Conservation (phyloP, 495 filamentous ascomycete species). For the Melanomma pulvis-pyrius region DNA sequence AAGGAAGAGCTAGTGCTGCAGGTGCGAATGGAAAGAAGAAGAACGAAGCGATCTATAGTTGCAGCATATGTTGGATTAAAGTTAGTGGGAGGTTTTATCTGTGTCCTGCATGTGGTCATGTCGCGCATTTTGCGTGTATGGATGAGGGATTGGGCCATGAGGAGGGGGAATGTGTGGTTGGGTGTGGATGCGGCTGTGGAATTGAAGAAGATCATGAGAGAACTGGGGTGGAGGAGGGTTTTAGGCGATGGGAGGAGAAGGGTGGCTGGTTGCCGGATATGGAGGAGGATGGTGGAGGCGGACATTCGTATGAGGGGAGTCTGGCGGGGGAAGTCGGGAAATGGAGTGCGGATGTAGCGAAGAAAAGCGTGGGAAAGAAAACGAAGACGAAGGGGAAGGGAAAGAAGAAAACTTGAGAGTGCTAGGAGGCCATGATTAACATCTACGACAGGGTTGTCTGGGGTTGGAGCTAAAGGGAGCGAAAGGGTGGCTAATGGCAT, state of each 20-base stretch:
- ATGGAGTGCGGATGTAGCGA: constrained; percentile 2
- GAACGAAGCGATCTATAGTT: constrained; percentile 19
- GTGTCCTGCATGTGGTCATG: constrained; percentile 25
- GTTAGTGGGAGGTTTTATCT: constrained; percentile 29
- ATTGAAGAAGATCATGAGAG: neutral
- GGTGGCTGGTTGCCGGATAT: constrained; percentile 26
- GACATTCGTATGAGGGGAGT: neutral
- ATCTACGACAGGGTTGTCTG: neutral
- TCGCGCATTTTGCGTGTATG: constrained; percentile 34
- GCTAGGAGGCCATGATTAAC: neutral
- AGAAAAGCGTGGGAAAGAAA: neutral
- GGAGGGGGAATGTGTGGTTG: constrained; percentile 17
- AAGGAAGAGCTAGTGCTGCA: neutral
- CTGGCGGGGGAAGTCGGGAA: neutral
- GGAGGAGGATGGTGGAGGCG: constrained; percentile 6
- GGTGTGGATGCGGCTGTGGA: constrained; percentile 19
- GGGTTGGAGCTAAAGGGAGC: too few species aligned
- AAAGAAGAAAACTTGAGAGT: constrained; percentile 3
- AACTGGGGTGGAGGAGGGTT: neutral
- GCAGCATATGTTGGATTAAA: constrained; percentile 33
- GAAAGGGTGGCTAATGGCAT: too few species aligned
- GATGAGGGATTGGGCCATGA: neutral
- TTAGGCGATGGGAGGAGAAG: constrained; percentile 14
- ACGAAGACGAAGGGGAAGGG: constrained; percentile 2
- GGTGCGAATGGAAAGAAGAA: neutral